Evolutionary conservation across 345 rosid genomes (phyloP), one percentile per base, ranked within the genome.

Genomic region (Syzygium aqueum): DNA sequence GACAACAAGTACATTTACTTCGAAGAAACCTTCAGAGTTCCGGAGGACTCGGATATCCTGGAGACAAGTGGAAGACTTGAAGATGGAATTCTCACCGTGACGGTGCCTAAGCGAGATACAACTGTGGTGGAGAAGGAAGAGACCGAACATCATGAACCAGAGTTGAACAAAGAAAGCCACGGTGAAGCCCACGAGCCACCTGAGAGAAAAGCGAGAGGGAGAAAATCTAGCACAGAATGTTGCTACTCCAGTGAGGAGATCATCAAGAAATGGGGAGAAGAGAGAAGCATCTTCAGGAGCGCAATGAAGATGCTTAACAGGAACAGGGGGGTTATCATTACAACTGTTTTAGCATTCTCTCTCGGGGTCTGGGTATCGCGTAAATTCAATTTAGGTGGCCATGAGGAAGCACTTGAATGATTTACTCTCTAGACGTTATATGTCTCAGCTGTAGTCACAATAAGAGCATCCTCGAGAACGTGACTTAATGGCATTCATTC

Each of bases 291-390:
- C 25, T 51, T 90, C 67, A 87, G 82, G 27, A 86, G 49, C 53
- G 90, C 87, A 33, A 85, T 87, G 46, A 40, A 84, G 86, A 85
- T 89, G 87, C 7, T 93, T 6, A 84, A 43, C 80, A 86, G 87
- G 25, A 90, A 90, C 86, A 90, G 87, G 65, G 86, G 88, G 59
- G 80, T 92, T 8, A 23, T 91, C 89, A 5, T 90, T 1, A 87
- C 90, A 4, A 90, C 92, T 13, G 82, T 90, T n/a, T 3, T 93
- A 11, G 94, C 93, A 5, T 91, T 94, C 88, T 84, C 92, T 1
- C 17, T 94, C 3, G 95, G 95, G 51, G 82, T 91, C 8, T 84
- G 90, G 4, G 77, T 91, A 6, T 37, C 93, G 17, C 87, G 87
- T 5, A 90, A 87, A 65, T 8, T 73, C 21, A 86, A 51, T 40